Evolutionary conservation across 2,329 filamentous ascomycete species (phyloP).

Genomic region (Mycosphaerella arachidis): DNA sequence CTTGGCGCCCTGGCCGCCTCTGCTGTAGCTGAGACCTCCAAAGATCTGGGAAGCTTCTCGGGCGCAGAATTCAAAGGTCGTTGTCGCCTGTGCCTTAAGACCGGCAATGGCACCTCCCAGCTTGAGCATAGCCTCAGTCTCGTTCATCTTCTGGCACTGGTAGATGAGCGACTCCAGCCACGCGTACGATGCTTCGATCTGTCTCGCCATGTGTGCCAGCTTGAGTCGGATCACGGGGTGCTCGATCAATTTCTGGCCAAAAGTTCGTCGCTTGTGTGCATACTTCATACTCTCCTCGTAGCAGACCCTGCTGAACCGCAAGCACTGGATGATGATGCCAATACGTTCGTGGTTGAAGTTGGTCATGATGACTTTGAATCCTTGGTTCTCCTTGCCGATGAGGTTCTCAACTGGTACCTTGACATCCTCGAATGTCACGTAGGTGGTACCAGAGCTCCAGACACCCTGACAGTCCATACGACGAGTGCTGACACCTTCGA

Average conservation of each 20-base stretch:
- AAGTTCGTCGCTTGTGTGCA: slow-evolving; percentile 93
- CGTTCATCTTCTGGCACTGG: slow-evolving; percentile 88
- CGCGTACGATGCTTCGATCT: slow-evolving; percentile 94
- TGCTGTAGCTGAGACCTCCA: slow-evolving; percentile 84
- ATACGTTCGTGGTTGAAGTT: slow-evolving; percentile 99
- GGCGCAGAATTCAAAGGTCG: slow-evolving; percentile 96
- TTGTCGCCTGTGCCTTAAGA: slow-evolving; percentile 88
- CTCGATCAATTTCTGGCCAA: slow-evolving; percentile 93
- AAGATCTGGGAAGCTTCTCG: slow-evolving; percentile 97
- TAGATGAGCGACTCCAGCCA: slow-evolving; percentile 96
- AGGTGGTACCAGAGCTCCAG: slow-evolving; percentile 91
- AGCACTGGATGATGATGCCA: slow-evolving; percentile 94
- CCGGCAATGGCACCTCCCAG: slow-evolving; percentile 90
- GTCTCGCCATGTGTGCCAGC: slow-evolving; percentile 95
- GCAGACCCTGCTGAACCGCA: slow-evolving; percentile 94
- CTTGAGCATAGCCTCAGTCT: slow-evolving; percentile 92
- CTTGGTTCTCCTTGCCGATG: slow-evolving; percentile 95
- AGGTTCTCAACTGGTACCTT: slow-evolving; percentile 99
- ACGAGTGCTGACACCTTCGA: slow-evolving; percentile 82
- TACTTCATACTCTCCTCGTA: slow-evolving; percentile 97
- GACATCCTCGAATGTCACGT: slow-evolving; percentile 97
- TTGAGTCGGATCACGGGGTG: slow-evolving; percentile 82
- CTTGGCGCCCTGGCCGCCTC: slow-evolving; percentile 92
- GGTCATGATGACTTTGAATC: slow-evolving; percentile 98
- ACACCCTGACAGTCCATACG: slow-evolving; percentile 99